phyloP scores from a whole-genome alignment of 140 eudicot genomes.

The Cichorium intybus region DNA sequence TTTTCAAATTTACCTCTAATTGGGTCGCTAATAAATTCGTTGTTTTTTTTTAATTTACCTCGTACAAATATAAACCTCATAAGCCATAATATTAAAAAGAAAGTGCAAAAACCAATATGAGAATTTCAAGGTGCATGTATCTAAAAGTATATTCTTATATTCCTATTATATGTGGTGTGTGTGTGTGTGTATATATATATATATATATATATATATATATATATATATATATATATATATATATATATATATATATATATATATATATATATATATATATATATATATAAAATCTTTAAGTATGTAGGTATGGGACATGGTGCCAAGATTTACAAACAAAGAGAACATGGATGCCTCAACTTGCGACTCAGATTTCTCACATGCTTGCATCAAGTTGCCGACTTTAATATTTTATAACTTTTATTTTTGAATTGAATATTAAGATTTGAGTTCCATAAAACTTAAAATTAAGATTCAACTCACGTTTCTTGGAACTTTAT shows the following conservation, averaged over 20 bases:
- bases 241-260: constrained; percentile 8
- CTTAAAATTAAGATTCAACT: constrained; percentile 17
- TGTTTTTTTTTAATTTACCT: constrained; percentile 1
- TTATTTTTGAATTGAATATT: background rate
- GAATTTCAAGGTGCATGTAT: constrained; percentile 23
- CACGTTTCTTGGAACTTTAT: constrained; percentile 16
- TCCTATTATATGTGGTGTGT: background rate
- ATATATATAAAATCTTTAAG: constrained; percentile 10
- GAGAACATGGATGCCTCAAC: constrained; percentile 44
- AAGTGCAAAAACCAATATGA: background rate
- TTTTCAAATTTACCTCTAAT: background rate
- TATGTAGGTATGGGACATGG: constrained; percentile 42
- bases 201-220: background rate
- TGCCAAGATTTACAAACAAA: constrained; percentile 28
- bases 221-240: constrained; percentile 2
- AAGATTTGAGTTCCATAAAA: background rate
- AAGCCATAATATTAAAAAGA: background rate
- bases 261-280: constrained; percentile 13
- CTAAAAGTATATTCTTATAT: constrained; percentile 14
- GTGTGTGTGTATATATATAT: background rate
- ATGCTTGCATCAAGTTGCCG: constrained; percentile 29
- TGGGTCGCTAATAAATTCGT: background rate
- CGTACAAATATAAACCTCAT: background rate
- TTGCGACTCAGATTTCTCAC: constrained; percentile 36
- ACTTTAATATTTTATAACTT: background rate